Conservation (phyloP, 2,329 filamentous ascomycete genomes). For the Westerdykella ornata region DNA sequence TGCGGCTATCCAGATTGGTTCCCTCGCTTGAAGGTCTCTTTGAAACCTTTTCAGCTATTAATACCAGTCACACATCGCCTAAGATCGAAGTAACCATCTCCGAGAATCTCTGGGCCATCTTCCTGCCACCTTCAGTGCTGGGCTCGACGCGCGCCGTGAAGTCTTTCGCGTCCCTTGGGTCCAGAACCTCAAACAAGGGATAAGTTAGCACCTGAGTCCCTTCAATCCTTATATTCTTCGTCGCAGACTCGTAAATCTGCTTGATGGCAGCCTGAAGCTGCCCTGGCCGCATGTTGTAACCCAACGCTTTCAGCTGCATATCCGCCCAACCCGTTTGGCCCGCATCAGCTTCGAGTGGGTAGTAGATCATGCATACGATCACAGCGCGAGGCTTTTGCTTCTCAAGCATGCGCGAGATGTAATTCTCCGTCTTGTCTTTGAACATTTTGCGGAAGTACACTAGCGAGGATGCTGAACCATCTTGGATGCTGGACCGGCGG, state of each 20-base stretch:
- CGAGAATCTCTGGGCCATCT: slow-evolving; percentile 28
- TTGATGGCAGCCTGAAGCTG: slow-evolving; percentile 31
- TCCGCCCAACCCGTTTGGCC: slow-evolving; percentile 32
- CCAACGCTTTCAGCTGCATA: slow-evolving; percentile 22
- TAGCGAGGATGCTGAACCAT: slow-evolving; percentile 21
- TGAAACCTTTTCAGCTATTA: no score
- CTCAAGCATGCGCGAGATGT: slow-evolving; percentile 20
- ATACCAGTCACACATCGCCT: no score
- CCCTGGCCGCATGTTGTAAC: slow-evolving; percentile 25
- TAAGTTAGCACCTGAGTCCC: slow-evolving; percentile 30
- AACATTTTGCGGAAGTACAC: slow-evolving; percentile 31
- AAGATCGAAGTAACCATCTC: slow-evolving; percentile 3
- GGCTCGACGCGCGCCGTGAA: slow-evolving; percentile 36
- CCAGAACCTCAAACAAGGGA: slow-evolving; percentile 27
- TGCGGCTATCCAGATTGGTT: no score
- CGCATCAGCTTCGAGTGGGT: slow-evolving; percentile 24
- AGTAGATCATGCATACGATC: slow-evolving; percentile 38
- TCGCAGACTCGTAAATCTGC: slow-evolving; percentile 28
- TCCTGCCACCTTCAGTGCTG: slow-evolving; percentile 27
- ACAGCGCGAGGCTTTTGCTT: slow-evolving; percentile 30
- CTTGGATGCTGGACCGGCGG: slow-evolving; percentile 15
- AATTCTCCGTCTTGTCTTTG: slow-evolving; percentile 20
- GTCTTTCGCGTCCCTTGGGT: slow-evolving; percentile 24
- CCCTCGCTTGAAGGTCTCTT: no score
- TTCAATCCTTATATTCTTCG: slow-evolving; percentile 19